Conservation (phyloP, 768 basidiomycete species). For the Phaeotremella skinneri region DNA sequence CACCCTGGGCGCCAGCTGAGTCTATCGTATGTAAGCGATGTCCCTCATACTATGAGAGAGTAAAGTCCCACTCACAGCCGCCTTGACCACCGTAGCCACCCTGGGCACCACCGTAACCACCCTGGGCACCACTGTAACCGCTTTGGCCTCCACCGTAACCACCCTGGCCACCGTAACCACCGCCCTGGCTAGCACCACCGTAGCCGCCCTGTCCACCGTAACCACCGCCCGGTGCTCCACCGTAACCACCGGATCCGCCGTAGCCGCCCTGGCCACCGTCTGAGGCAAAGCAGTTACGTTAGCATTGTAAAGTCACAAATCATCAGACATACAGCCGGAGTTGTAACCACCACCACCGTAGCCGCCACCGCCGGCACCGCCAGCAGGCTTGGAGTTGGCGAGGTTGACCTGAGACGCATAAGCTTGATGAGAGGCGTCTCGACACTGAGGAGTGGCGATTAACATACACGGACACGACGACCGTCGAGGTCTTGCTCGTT, state of each 20-base stretch:
- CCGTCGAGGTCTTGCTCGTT: conserved; percentile 94
- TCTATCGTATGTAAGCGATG: neutral
- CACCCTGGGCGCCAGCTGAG: conserved; percentile 29
- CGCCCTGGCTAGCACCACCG: conserved; percentile 40
- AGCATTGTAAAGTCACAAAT: conserved; percentile 56
- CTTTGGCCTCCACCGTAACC: conserved; percentile 39
- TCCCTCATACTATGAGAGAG: neutral
- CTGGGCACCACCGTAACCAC: conserved; percentile 24
- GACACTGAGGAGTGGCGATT: neutral
- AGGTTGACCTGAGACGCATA: conserved; percentile 58
- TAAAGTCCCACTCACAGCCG: conserved; percentile 13
- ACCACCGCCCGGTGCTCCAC: conserved; percentile 41
- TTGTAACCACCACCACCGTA: conserved; percentile 42
- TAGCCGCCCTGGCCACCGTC: conserved; percentile 35
- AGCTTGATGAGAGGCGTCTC: neutral
- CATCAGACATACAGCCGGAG: conserved; percentile 57
- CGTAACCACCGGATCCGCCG: conserved; percentile 41
- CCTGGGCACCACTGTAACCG: conserved; percentile 40
- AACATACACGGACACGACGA: conserved; percentile 68
- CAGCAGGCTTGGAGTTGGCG: conserved; percentile 53
- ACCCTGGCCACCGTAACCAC: conserved; percentile 33
- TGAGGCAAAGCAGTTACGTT: conserved; percentile 5
- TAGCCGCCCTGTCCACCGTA: conserved; percentile 33
- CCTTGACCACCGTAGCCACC: conserved; percentile 29
- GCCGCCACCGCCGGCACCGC: conserved; percentile 44